Conservation (phyloP, 768 basidiomycete genomes). For the Suillus lakei region DNA sequence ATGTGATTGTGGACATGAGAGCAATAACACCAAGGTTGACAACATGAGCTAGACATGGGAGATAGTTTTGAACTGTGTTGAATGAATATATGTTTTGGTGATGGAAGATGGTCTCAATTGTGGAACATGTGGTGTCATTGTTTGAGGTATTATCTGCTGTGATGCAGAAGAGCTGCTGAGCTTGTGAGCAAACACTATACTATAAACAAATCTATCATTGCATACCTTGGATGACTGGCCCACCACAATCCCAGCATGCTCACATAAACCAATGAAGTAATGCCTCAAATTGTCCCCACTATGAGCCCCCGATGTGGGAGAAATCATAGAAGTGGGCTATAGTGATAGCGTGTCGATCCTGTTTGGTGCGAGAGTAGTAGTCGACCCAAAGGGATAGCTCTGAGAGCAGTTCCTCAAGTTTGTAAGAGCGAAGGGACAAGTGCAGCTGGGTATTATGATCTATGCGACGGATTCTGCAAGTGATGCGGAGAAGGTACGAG, state of each 20-base stretch:
- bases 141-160: slow-evolving; percentile 31
- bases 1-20: slow-evolving; percentile 36
- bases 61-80: slow-evolving; percentile 22
- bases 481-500: no score
- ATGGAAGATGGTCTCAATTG: slow-evolving; percentile 21
- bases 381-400: no score
- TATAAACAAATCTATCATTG: background rate
- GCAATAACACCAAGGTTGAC: slow-evolving; percentile 31
- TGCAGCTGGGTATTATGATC: no score
- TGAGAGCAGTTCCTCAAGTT: no score
- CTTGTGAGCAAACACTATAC: slow-evolving; percentile 6
- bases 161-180: slow-evolving; percentile 24
- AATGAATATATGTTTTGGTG: slow-evolving; percentile 13
- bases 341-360: no score
- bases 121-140: slow-evolving; percentile 25
- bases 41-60: slow-evolving; percentile 35
- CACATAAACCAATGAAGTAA: slow-evolving; percentile 28
- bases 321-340: no score
- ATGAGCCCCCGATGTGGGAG: no score
- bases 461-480: no score
- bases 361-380: no score
- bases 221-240: slow-evolving; percentile 27
- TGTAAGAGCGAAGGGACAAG: no score
- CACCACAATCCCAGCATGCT: slow-evolving; percentile 29
- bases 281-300: slow-evolving; percentile 31